A percentile compares a stretch with the other conserved stretches of the same genome.
Conservation (phyloP, 2,329 filamentous ascomycete species). For the Pseudopithomyces maydicus region DNA sequence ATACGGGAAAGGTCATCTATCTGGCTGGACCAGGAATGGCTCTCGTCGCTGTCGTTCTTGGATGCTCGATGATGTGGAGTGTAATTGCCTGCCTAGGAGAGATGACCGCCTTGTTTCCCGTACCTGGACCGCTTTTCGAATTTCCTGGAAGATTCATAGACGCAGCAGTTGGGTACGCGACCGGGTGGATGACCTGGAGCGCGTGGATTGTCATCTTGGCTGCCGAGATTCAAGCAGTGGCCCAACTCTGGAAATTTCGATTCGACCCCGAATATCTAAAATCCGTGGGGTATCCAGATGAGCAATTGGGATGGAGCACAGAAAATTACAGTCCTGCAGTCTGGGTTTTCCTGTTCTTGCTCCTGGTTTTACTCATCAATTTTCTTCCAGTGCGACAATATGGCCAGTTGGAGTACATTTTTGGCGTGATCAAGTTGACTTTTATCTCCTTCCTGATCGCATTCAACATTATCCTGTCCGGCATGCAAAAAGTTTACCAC, state of each 20-base stretch:
- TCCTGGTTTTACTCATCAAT: slow-evolving; percentile 78
- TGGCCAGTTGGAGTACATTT: slow-evolving; percentile 84
- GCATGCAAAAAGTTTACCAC: slow-evolving; percentile 29
- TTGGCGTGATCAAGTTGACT: slow-evolving; percentile 80
- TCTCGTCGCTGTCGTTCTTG: slow-evolving; percentile 42
- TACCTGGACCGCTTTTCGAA: slow-evolving; percentile 86
- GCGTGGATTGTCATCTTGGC: slow-evolving; percentile 85
- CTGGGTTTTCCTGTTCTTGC: slow-evolving; percentile 81
- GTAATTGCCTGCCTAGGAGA: slow-evolving; percentile 68
- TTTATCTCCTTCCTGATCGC: slow-evolving; percentile 50
- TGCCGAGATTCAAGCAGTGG: slow-evolving; percentile 47
- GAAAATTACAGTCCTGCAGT: slow-evolving; percentile 49
- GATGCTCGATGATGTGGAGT: slow-evolving; percentile 45
- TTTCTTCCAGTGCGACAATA: slow-evolving; percentile 85
- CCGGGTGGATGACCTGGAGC: slow-evolving; percentile 61
- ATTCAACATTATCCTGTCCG: slow-evolving; percentile 49
- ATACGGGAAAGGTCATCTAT: slow-evolving; percentile 45
- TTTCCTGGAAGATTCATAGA: slow-evolving; percentile 90
- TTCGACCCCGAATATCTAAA: slow-evolving; percentile 40
- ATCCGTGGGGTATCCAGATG: slow-evolving; percentile 39
- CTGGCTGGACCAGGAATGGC: slow-evolving; percentile 46
- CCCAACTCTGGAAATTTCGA: slow-evolving; percentile 49
- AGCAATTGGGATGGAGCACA: slow-evolving; percentile 75
- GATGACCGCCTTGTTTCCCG: slow-evolving; percentile 83
- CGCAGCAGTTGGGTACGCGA: slow-evolving; percentile 52